Percentiles rank a stretch among this genome's conserved stretches.
Conservation (phyloP, 2,329 filamentous ascomycete species). For the Emydomyces testavorans region DNA sequence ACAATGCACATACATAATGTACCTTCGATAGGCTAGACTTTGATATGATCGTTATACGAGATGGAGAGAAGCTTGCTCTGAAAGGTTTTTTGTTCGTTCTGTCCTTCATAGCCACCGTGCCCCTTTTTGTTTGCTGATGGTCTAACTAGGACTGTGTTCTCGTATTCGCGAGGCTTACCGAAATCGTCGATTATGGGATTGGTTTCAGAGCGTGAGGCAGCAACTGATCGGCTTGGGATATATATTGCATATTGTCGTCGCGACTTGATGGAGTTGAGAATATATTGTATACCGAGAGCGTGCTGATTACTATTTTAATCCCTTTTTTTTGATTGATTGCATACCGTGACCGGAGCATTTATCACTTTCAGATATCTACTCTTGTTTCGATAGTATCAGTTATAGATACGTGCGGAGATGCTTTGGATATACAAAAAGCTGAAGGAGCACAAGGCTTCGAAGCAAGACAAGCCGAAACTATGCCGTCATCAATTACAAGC, state of each 20-base stretch:
- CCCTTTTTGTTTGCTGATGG: neutral
- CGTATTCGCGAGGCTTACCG: conserved; percentile 5
- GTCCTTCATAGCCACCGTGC: neutral
- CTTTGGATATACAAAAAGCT: conserved; percentile 4
- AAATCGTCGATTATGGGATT: neutral
- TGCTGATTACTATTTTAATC: no score
- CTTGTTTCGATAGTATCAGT: neutral
- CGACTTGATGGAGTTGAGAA: neutral
- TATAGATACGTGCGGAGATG: neutral
- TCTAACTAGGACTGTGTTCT: neutral
- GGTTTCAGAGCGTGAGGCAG: neutral
- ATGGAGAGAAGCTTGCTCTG: no score
- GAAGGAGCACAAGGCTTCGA: conserved; percentile 5
- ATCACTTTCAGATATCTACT: neutral
- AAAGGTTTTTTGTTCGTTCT: no score
- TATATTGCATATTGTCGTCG: neutral
- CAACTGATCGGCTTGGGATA: neutral
- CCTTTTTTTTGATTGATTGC: no score
- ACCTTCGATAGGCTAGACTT: no score
- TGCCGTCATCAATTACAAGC: conserved; percentile 14
- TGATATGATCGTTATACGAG: no score
- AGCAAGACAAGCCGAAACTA: conserved; percentile 10
- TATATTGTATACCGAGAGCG: neutral
- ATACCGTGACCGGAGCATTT: no score
- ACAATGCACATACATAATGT: no score